These are phyloP conservation scores for Bothriochloa decipiens DNA, from an alignment of 176 grass and related monocot genomes.

Conservation along the genomic window DNA sequence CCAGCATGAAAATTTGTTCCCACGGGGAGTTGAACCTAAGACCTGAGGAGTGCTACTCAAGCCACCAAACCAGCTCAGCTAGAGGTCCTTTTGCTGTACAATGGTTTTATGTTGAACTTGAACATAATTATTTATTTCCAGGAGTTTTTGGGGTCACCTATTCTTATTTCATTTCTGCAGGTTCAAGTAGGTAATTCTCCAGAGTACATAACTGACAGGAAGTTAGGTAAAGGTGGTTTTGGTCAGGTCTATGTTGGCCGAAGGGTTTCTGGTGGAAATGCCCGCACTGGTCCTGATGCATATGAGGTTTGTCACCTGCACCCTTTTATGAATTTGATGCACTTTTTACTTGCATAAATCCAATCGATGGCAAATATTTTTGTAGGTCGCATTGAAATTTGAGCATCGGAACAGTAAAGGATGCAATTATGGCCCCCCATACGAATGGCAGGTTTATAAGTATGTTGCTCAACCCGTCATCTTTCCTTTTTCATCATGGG, in stretches of 20 bases:
- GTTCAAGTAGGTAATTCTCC: slow-evolving; percentile 96
- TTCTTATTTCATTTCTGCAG: slow-evolving; percentile 51
- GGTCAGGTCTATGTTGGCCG: slow-evolving; percentile 98
- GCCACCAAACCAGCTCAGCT: not conserved
- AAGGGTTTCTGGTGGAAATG: slow-evolving; percentile 79
- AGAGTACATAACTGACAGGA: slow-evolving; percentile 82
- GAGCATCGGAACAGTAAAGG: slow-evolving; percentile 94
- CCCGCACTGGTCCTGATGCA: slow-evolving; percentile 74
- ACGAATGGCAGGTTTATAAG: slow-evolving; percentile 98
- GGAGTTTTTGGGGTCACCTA: slow-evolving; percentile 14
- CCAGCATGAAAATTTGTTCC: not conserved
- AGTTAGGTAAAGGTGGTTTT: slow-evolving; percentile 98
- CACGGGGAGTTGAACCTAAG: not conserved
- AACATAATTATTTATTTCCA: slow-evolving; percentile 22
- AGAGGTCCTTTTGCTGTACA: not conserved
- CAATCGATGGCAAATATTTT: not conserved
- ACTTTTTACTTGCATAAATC: slow-evolving; percentile 30
- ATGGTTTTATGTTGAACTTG: not conserved
- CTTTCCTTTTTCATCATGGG: slow-evolving; percentile 19
- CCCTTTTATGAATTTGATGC: slow-evolving; percentile 9
- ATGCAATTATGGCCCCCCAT: slow-evolving; percentile 90
- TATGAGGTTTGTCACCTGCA: slow-evolving; percentile 69
- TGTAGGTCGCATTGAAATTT: slow-evolving; percentile 87
- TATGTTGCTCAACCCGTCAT: slow-evolving; percentile 43
- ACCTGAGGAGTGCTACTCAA: not conserved